Conservation (phyloP, 2,329 filamentous ascomycete species). For the Ophiosphaerella narmari region DNA sequence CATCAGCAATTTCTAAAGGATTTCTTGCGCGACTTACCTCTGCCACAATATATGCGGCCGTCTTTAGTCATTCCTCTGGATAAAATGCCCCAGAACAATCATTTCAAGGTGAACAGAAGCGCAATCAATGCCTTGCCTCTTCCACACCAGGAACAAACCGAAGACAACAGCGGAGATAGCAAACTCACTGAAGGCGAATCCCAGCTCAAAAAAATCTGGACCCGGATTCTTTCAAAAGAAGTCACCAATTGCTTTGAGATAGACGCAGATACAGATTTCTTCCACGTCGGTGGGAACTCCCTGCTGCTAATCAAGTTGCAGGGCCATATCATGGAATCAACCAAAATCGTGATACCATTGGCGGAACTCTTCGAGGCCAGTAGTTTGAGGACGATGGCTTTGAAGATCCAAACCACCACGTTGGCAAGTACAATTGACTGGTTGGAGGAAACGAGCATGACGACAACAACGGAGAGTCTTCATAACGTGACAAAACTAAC, state of each 20-base stretch:
- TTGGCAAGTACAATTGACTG: slow-evolving; percentile 38
- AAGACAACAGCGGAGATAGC: slow-evolving; percentile 25
- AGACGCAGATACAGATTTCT: slow-evolving; percentile 18
- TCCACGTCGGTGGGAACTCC: slow-evolving; percentile 2
- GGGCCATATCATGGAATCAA: slow-evolving; percentile 33
- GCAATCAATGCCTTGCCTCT: slow-evolving; percentile 21
- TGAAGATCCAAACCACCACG: slow-evolving; percentile 9
- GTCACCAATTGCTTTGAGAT: slow-evolving; percentile 7
- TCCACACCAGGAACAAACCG: slow-evolving; percentile 18
- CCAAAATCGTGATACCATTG: slow-evolving; percentile 41
- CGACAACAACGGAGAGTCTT: not conserved
- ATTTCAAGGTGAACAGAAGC: slow-evolving; percentile 13
- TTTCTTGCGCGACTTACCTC: slow-evolving; percentile 20
- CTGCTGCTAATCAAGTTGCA: slow-evolving; percentile 37
- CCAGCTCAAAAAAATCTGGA: slow-evolving; percentile 5
- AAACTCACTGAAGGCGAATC: slow-evolving; percentile 1
- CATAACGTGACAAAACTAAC: not conserved
- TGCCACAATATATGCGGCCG: slow-evolving; percentile 41
- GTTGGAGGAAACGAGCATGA: slow-evolving; percentile 42
- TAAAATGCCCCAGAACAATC: slow-evolving; percentile 8
- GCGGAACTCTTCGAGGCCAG: slow-evolving; percentile 45
- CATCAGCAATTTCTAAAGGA: not conserved
- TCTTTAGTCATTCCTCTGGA: slow-evolving; percentile 7
- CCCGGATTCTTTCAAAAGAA: slow-evolving; percentile 15
- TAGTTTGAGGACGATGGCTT: slow-evolving; percentile 50